Percentiles rank a stretch among this genome's conserved stretches.
These are phyloP conservation scores for Spizellomyces sp. DNA, from an alignment of 192 early-diverging fungal genomes.

Conservation along the genomic window DNA sequence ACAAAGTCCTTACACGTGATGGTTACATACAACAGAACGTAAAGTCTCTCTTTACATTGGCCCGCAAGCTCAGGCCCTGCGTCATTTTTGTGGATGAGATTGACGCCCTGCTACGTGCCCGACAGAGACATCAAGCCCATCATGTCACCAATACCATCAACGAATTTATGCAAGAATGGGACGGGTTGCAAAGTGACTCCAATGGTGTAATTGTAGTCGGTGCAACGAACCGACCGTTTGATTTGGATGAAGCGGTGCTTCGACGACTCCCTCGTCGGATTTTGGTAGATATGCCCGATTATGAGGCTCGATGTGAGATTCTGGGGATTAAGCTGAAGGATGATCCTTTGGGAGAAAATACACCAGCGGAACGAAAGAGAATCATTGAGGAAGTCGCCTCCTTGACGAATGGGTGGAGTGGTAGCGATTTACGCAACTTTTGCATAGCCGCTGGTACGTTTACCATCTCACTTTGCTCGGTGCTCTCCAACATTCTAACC, in stretches of 20 bases:
- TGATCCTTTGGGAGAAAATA: conserved; percentile 60
- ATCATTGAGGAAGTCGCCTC: conserved; percentile 65
- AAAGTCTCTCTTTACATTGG: conserved; percentile 68
- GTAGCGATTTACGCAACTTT: conserved; percentile 88
- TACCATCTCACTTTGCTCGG: conserved; percentile 30
- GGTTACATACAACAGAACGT: conserved; percentile 56
- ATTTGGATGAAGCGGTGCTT: conserved; percentile 89
- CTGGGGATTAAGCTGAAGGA: conserved; percentile 70
- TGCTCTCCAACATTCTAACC: not conserved
- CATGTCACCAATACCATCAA: conserved; percentile 73
- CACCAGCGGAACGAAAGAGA: conserved; percentile 13
- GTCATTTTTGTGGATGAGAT: conserved; percentile 94
- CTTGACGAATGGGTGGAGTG: conserved; percentile 73
- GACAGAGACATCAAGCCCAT: conserved; percentile 42
- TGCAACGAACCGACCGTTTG: conserved; percentile 91
- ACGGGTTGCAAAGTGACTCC: conserved; percentile 53
- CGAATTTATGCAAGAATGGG: conserved; percentile 92
- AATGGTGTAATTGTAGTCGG: conserved; percentile 49
- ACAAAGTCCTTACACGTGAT: conserved; percentile 69
- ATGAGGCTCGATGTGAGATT: conserved; percentile 69
- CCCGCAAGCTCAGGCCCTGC: conserved; percentile 68
- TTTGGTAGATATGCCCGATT: conserved; percentile 77
- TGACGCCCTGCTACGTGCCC: conserved; percentile 80
- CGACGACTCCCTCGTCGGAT: conserved; percentile 85
- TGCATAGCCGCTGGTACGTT: conserved; percentile 72